Evolutionary conservation across 345 rosid species (phyloP).

Genomic region (Physaria fendleri): DNA sequence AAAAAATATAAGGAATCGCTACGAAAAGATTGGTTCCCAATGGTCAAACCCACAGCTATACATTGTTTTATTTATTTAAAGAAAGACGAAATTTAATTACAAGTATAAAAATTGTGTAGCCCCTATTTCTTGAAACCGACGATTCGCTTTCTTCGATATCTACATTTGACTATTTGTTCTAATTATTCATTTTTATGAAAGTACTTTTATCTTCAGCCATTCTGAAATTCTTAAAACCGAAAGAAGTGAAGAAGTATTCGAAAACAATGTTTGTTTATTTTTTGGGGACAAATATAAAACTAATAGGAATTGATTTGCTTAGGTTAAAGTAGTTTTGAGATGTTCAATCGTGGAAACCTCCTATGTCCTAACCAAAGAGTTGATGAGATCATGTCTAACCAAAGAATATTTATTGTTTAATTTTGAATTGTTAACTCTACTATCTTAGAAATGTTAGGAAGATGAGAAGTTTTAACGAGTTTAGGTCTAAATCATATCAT

Average conservation of each 20-base stretch:
- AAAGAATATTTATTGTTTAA: too few species aligned
- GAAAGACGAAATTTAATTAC: not conserved
- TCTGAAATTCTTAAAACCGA: not conserved
- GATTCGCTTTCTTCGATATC: conserved; percentile 21
- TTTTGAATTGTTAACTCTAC: too few species aligned
- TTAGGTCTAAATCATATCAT: too few species aligned
- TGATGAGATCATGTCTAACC: too few species aligned
- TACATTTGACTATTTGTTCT: conserved; percentile 18
- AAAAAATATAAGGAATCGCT: not conserved
- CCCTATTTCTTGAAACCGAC: conserved; percentile 18
- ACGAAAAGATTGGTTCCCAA: conserved; percentile 16
- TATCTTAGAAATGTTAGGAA: too few species aligned
- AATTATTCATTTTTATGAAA: not conserved
- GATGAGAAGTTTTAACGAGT: too few species aligned
- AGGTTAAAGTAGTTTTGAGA: not conserved
- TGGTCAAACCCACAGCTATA: conserved; percentile 30
- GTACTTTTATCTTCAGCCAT: not conserved
- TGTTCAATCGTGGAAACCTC: conserved; percentile 18
- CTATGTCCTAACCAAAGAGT: not conserved
- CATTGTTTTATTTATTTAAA: not conserved
- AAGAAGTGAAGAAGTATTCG: not conserved
- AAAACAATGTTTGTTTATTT: not conserved
- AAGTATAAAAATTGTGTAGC: not conserved
- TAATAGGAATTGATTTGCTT: not conserved
- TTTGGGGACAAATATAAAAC: not conserved